Conservation (phyloP, 1,139 yeast species). For the Eremothecium sinecaudum region DNA sequence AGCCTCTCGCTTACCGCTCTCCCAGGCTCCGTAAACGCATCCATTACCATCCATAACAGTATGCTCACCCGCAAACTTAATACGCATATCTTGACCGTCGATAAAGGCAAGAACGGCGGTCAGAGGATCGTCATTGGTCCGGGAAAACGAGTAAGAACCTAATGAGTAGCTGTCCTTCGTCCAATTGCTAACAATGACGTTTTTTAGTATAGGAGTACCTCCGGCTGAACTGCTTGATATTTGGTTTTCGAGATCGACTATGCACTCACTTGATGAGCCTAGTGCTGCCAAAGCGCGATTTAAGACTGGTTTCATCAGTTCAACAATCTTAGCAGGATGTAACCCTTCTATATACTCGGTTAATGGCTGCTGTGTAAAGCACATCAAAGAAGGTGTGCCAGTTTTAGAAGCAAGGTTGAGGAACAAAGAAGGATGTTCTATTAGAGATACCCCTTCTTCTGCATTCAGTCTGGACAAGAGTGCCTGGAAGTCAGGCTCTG, state of each 20-base stretch:
- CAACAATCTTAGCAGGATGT: slow-evolving; percentile 35
- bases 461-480: slow-evolving; percentile 8
- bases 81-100: slow-evolving; percentile 44
- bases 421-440: slow-evolving; percentile 46
- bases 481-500: slow-evolving; percentile 11
- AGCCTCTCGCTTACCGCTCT: slow-evolving; percentile 67
- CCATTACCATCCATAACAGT: slow-evolving; percentile 71
- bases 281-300: slow-evolving; percentile 21
- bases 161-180: slow-evolving; percentile 55
- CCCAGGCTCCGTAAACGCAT: slow-evolving; percentile 75
- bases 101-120: slow-evolving; percentile 46
- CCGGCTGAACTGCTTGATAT: slow-evolving; percentile 7
- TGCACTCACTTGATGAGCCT: slow-evolving; percentile 13
- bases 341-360: slow-evolving; percentile 42
- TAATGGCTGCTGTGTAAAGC: slow-evolving; percentile 61
- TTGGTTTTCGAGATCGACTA: slow-evolving; percentile 14
- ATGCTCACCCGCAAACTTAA: slow-evolving; percentile 84
- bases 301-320: slow-evolving; percentile 38
- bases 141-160: slow-evolving; percentile 68
- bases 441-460: slow-evolving; percentile 13
- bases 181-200: slow-evolving; percentile 56
- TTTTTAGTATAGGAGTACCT: slow-evolving; percentile 39
- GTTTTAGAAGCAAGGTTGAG: slow-evolving; percentile 37
- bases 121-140: slow-evolving; percentile 59
- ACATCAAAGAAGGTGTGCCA: slow-evolving; percentile 42